A percentile compares a stretch with the other conserved stretches of the same genome.
These are phyloP conservation scores for Saccharomycopsis oosterbeekiorum DNA, from an alignment of 805 yeast species.

Conservation along the genomic window DNA sequence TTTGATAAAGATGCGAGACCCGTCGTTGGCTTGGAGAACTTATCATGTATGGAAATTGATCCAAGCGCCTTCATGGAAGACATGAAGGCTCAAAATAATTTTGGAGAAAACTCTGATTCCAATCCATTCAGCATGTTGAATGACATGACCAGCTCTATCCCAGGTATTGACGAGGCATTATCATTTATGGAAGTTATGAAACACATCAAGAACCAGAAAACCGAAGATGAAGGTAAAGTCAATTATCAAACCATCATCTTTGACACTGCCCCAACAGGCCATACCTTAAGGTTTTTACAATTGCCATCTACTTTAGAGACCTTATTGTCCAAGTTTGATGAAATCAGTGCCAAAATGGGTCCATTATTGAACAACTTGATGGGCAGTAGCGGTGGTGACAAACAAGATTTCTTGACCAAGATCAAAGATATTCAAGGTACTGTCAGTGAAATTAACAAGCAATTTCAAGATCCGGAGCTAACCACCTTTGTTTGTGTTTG, in stretches of 20 bases:
- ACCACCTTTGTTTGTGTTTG: slow-evolving; percentile 96
- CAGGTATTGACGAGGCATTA: slow-evolving; percentile 97
- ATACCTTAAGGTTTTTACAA: slow-evolving; percentile 88
- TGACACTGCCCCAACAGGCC: slow-evolving; percentile 99
- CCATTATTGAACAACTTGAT: slow-evolving; percentile 77
- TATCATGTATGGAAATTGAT: slow-evolving; percentile 97
- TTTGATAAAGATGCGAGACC: slow-evolving; percentile 94
- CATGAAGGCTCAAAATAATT: slow-evolving; percentile 47
- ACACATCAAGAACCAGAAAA: slow-evolving; percentile 72
- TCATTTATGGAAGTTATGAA: slow-evolving; percentile 97
- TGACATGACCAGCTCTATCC: slow-evolving; percentile 77
- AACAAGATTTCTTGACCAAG: slow-evolving; percentile 66
- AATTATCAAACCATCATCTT: slow-evolving; percentile 83
- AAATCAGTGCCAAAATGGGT: slow-evolving; percentile 77
- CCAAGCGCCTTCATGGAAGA: slow-evolving; percentile 92
- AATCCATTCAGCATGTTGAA: slow-evolving; percentile 30
- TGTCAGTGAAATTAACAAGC: slow-evolving; percentile 83
- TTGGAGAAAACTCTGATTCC: slow-evolving; percentile 35
- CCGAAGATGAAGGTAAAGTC: slow-evolving; percentile 26
- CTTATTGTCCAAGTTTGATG: slow-evolving; percentile 77
- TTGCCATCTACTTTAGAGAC: slow-evolving; percentile 88
- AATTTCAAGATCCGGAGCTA: slow-evolving; percentile 90
- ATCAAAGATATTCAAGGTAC: slow-evolving; percentile 70
- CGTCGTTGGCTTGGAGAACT: slow-evolving; percentile 79
- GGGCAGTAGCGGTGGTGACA: slow-evolving; percentile 45